Conservation (phyloP, 2,329 filamentous ascomycete species). For the Calonectria pseudoreteaudii region DNA sequence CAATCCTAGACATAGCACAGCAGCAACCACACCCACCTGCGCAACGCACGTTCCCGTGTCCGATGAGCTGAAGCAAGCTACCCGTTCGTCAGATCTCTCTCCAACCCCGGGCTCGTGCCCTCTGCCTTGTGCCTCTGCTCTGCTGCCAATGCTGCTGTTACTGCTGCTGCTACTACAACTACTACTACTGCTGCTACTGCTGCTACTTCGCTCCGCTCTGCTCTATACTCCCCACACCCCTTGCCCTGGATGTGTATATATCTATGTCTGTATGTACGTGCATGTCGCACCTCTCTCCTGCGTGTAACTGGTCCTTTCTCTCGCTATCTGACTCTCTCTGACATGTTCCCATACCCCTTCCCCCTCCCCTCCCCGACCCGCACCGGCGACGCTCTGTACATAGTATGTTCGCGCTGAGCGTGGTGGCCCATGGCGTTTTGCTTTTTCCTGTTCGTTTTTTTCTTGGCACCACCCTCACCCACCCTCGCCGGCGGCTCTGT, state of each 20-base stretch:
- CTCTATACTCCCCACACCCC: not conserved
- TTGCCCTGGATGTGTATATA: not conserved
- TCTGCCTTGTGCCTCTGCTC: not conserved
- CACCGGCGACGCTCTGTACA: slow-evolving; percentile 25
- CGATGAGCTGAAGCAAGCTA: slow-evolving; percentile 44
- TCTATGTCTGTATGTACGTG: not conserved
- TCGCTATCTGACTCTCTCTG: not conserved
- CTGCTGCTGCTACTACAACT: not conserved
- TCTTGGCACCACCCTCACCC: not conserved
- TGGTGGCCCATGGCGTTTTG: not conserved
- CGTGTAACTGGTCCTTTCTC: slow-evolving; percentile 5
- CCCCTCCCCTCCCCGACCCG: slow-evolving; percentile 28
- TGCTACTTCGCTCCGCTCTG: not conserved
- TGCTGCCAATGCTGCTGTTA: not conserved
- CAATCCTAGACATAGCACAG: slow-evolving; percentile 10
- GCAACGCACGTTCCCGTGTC: slow-evolving; percentile 44
- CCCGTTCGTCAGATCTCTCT: slow-evolving; percentile 44
- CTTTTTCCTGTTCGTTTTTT: slow-evolving; percentile 12
- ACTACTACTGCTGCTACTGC: not conserved
- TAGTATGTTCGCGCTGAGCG: slow-evolving; percentile 1
- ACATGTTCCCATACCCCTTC: slow-evolving; percentile 8
- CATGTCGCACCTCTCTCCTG: not conserved
- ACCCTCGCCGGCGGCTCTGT: slow-evolving; percentile 3
- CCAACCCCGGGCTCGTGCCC: slow-evolving; percentile 15
- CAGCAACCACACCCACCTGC: slow-evolving; percentile 26